A percentile compares a stretch with the other conserved stretches of the same genome.
Conservation (phyloP, 306 rosid species). For the Quercus glauca region DNA sequence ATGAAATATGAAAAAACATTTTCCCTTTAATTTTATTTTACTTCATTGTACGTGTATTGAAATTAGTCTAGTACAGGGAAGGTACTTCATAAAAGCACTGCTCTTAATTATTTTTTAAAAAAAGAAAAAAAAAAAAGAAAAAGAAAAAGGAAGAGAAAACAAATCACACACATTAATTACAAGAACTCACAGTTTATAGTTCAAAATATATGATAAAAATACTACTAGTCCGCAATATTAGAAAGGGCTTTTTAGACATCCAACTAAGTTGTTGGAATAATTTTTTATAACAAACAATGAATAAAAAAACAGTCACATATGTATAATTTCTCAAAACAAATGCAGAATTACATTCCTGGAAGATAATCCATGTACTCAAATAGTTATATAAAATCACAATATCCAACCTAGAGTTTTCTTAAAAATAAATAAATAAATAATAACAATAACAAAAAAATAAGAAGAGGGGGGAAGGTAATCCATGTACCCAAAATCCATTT, state of each 20-base stretch:
- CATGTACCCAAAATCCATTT: constrained; percentile 12
- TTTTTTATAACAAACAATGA: background rate
- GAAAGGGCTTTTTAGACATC: background rate
- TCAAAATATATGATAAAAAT: background rate
- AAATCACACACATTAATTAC: background rate
- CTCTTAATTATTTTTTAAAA: background rate
- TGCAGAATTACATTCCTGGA: too few species aligned
- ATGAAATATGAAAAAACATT: background rate
- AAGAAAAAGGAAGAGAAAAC: too few species aligned
- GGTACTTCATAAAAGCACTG: background rate
- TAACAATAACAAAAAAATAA: too few species aligned
- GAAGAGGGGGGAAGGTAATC: too few species aligned
- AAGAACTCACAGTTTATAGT: background rate
- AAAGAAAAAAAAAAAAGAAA: too few species aligned
- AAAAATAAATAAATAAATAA: too few species aligned
- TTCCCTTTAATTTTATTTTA: too few species aligned
- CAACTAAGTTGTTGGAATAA: background rate
- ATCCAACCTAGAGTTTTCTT: too few species aligned
- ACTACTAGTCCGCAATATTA: background rate
- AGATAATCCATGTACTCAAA: constrained; percentile 77
- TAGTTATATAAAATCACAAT: constrained; percentile 63
- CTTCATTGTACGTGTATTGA: background rate
- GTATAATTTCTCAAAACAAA: constrained; percentile 27
- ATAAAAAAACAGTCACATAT: background rate
- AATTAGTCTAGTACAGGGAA: background rate